These are phyloP conservation scores for Luffa acutangula DNA, from an alignment of 306 rosid species.

Conservation along the genomic window DNA sequence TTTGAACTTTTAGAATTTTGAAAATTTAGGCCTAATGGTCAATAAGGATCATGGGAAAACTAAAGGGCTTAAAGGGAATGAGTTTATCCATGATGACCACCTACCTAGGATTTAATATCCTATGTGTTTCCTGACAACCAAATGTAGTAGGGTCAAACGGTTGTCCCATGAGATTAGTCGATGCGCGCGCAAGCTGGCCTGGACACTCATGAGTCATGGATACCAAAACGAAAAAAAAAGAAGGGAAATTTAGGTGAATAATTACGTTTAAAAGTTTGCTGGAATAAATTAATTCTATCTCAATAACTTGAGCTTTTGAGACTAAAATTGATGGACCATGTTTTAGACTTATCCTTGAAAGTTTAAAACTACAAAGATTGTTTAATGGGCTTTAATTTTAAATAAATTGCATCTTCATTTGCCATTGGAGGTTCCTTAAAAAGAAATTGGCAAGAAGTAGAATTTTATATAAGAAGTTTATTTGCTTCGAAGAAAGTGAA, in stretches of 20 bases:
- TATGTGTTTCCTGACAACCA: no score
- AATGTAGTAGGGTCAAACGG: no score
- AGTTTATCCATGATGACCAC: no score
- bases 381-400: neutral
- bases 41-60: neutral
- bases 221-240: no score
- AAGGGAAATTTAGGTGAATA: neutral
- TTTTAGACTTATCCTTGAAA: neutral
- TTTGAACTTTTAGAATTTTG: neutral
- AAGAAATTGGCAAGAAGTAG: neutral
- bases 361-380: neutral
- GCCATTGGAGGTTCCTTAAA: neutral
- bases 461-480: no score
- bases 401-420: neutral
- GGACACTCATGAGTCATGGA: no score
- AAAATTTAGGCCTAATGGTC: neutral
- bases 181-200: no score
- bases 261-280: neutral
- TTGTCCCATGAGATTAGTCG: no score
- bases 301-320: neutral
- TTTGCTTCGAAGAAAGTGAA: no score
- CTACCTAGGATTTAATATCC: no score
- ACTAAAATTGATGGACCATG: neutral
- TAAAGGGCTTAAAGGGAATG: no score
- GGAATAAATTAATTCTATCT: neutral